Base-by-base conservation (phyloP, 2,329 filamentous ascomycete species). In the Bipolaris oryzae region DNA sequence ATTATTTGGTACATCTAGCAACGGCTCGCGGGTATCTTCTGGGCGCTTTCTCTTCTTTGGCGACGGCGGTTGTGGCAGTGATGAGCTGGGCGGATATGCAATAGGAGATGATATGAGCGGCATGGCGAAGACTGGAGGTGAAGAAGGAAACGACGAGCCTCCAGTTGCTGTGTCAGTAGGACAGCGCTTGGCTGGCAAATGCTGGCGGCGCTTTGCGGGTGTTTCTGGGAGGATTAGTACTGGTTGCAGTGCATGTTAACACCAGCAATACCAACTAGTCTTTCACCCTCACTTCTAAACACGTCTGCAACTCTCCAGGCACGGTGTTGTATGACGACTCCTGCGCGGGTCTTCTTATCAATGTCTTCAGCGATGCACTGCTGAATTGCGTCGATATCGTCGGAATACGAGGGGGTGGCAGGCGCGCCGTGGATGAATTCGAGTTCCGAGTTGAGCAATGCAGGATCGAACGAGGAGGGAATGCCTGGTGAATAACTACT, bases 31-130 rank as follows among this genome's bases (percentile, higher is more conserved):
- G 15, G 38, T 55, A 13, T 63, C 64, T 11, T 70, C 68, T 7
- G 68, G 55, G 33, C 70, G 71, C 62, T 77, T 78, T 45, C 74
- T 68, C 60, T 78, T 78, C 61, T 73, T 73, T 7, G 75, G 70
- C 46, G 77, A 74, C 57, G 74, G 54, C 47, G 55, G 48, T n/a
- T 64, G 61, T 13, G 74, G 73, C 25, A 68, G 55, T 3, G 76
- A 74, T 1, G 85, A 84, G 67, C 80, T 85, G 6, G 79, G 74
- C 2, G 85, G 84, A 57, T 85, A 85, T 23, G 79, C 69, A 18
- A 87, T 74, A 2, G 87, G 84, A 13, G 87, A 87, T 6, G 87
- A 88, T 37, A 84, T 79, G 35, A 82, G 79, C 23, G 85, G 77
- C 86, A 89, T 89, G 52, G 82, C 84, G 81, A 81, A 69, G 66